Base-by-base conservation (phyloP, 257 asterid species). In the Solanum chilense region DNA sequence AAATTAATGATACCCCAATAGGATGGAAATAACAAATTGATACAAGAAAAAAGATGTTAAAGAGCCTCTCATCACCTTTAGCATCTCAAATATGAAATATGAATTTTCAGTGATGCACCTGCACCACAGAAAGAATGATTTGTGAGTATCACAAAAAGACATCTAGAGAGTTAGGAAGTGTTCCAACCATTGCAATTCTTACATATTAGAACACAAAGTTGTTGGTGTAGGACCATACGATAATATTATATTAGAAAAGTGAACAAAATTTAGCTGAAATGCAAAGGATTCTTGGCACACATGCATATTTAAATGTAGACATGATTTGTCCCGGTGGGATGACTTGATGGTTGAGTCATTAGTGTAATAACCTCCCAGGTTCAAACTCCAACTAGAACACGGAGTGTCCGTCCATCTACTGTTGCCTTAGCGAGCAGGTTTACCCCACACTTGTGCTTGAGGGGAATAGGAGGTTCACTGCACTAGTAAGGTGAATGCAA, bases 31-130 rank as follows among this genome's bases (percentile, higher is more conserved):
- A 52, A 74, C 69, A 52, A 75, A 44, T 12, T 27, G 75, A 12
- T 37, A 3, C 75, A 66, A 83, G 70, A 66, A 41, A 76, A 37
- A 85, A 82, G 60, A 62, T 45, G 83, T 27, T 33, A 85, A 85
- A 33, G 85, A 86, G 73, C 82, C 25, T 83, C 27, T 45, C 88
- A 88, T 91, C 90, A 97, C 99, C 99, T 97, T 94, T 52, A 97
- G 98, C 99, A 97, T 97, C 92, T 97, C 99, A 91, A 94, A 95
- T 90, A 97, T 94, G 94, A 95, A 97, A 89, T 91, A 91, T 76
- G 99, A 95, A 94, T 97, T 97, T 87, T 93, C 92, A 42, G 98
- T 90, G 85, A 94, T 91, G 89, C 99, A 93, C 99, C 99, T 97
- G 96, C 91, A 91, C 89, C 64, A 82, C 78, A 39, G 21, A 80